phyloP scores from a whole-genome alignment of 345 rosid genomes.

The Chamaenerion angustifolium region DNA sequence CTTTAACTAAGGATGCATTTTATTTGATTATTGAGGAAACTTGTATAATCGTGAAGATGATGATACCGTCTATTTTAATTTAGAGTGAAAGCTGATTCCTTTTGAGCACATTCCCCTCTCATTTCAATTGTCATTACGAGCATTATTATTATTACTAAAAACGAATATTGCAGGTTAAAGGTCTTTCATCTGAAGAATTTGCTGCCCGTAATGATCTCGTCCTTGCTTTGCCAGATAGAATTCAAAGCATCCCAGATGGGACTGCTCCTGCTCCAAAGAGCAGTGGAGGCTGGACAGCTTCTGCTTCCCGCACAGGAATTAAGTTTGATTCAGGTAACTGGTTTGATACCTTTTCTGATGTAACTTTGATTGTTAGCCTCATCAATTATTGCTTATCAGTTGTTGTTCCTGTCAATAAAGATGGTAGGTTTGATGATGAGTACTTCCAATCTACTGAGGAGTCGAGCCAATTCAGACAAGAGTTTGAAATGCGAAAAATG shows the following conservation, averaged over 20 bases:
- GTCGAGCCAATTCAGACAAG: conserved; percentile 71
- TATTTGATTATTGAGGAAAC: too few relatives aligned
- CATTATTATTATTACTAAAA: too few relatives aligned
- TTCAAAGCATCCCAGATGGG: conserved; percentile 86
- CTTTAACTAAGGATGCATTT: too few relatives aligned
- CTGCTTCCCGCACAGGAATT: conserved; percentile 62
- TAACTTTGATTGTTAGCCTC: background rate
- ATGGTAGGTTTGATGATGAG: conserved; percentile 64
- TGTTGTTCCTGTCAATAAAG: conserved; percentile 12
- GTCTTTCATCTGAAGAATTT: conserved; percentile 71
- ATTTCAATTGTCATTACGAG: too few relatives aligned
- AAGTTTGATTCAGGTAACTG: conserved; percentile 82
- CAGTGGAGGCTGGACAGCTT: conserved; percentile 50
- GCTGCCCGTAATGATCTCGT: conserved; percentile 78
- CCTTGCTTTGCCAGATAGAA: conserved; percentile 80
- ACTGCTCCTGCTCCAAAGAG: conserved; percentile 65
- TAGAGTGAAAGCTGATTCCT: too few relatives aligned
- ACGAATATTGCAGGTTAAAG: conserved; percentile 47
- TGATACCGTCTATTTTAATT: too few relatives aligned
- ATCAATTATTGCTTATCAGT: background rate
- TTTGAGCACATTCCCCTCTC: too few relatives aligned
- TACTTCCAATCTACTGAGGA: conserved; percentile 68
- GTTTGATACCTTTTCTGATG: background rate
- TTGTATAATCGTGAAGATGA: too few relatives aligned
- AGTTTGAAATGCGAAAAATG: conserved; percentile 77